A percentile compares a stretch with the other conserved stretches of the same genome.
phyloP scores from a whole-genome alignment of 805 yeast genomes.

The Metschnikowia dekortorum region DNA sequence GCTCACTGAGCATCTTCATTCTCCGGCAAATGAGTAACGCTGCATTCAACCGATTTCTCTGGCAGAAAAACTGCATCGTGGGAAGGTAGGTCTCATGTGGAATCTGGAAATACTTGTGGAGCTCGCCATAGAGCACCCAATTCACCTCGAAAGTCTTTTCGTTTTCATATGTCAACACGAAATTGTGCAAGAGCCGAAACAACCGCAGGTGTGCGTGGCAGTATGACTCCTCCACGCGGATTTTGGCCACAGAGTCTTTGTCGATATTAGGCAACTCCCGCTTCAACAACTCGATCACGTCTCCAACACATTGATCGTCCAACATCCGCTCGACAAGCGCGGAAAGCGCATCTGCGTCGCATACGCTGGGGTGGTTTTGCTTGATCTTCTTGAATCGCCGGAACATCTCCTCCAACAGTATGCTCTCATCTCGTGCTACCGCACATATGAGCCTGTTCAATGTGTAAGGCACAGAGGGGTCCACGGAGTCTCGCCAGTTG shows the following conservation, averaged over 20 bases:
- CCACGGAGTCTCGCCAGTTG: conserved; percentile 11
- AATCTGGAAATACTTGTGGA: conserved; percentile 51
- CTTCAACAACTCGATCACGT: conserved; percentile 37
- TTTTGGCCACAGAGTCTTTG: conserved; percentile 23
- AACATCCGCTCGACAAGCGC: conserved; percentile 28
- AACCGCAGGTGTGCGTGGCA: conserved; percentile 24
- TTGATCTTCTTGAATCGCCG: conserved; percentile 31
- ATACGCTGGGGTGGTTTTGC: conserved; percentile 31
- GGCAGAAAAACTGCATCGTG: conserved; percentile 53
- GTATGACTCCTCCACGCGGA: conserved; percentile 24
- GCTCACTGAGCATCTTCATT: conserved; percentile 51
- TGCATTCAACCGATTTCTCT: conserved; percentile 52
- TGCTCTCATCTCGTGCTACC: conserved; percentile 25
- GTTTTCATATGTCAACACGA: conserved; percentile 25
- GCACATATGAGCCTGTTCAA: conserved; percentile 43
- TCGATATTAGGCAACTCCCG: conserved; percentile 36
- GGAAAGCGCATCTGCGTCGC: conserved; percentile 27
- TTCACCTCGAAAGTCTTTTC: conserved; percentile 43
- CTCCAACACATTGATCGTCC: conserved; percentile 35
- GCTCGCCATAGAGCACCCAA: conserved; percentile 54
- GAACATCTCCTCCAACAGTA: conserved; percentile 21
- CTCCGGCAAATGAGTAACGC: conserved; percentile 60
- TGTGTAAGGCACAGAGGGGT: conserved; percentile 18
- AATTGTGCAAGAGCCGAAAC: conserved; percentile 27
- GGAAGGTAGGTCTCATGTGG: conserved; percentile 60